Evolutionary conservation across 768 basidiomycete species (phyloP), one percentile per base, ranked within the genome.

Genomic region (Psilocybe cyanescens): DNA sequence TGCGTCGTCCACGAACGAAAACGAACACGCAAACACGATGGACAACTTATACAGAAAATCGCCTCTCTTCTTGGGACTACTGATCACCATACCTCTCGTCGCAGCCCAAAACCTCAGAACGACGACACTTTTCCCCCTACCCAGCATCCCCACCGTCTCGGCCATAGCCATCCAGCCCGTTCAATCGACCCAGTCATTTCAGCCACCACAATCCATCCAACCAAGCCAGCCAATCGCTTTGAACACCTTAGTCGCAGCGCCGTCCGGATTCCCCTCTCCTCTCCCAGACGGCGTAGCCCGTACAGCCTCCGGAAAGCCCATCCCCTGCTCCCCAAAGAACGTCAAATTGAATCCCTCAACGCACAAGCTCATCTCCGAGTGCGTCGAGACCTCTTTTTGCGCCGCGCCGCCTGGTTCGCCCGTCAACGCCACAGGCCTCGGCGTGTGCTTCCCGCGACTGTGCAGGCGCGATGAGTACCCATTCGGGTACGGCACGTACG

Each of bases 381-480:
- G 89, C 72, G 79, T 80, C 62, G 80, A 86, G 53, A 79, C 76
- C 49, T 79, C 80, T 0, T 90, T 85, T 70, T 90, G 89, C 70
- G 76, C 81, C 14, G 72, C 71, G 0, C 59, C 74, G 1, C 69
- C 69, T 2, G 61, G 53, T 4, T 56, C 70, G 12, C 63, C 68
- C 6, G 46, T 55, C 24, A 71, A 71, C 58, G 64, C 69, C 0
- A 70, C 50, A 49, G 39, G 46, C 69, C 62, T 76, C 51, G 79
- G 82, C 7, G 81, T 81, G 7, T 91, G 89, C 69, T 73, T 78
- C 24, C 75, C 79, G 5, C 81, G 82, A 48, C 78, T 76, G 4
- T 90, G 89, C 70, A 76, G 88, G 29, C 76, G 80, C 45, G 89
- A 90, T 67, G 82, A 85, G 64, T 89, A 83, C 65, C 84, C 85